Evolutionary conservation across 78 protist genomes (phyloP).

Genomic region (Emiliania huxleyi): DNA sequence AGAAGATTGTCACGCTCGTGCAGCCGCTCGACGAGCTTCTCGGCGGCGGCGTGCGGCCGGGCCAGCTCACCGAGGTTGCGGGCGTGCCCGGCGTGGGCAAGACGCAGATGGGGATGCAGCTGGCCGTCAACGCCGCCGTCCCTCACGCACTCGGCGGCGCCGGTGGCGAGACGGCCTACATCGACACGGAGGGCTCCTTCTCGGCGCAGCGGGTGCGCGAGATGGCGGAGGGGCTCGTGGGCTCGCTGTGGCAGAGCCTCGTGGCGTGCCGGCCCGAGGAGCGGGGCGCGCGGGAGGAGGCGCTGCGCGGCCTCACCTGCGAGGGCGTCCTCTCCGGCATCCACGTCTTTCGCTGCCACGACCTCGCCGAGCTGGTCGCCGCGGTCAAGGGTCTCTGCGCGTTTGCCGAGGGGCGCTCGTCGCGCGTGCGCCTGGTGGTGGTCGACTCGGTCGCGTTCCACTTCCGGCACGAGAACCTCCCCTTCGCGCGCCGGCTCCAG

Average conservation of each 20-base stretch:
- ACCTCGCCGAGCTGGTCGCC: constrained; percentile 34
- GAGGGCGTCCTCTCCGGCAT: neutral
- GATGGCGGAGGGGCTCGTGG: neutral
- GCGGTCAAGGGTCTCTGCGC: neutral
- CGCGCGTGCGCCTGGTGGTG: constrained; percentile 34
- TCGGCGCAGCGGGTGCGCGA: neutral
- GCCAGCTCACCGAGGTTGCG: constrained; percentile 44
- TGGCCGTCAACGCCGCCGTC: constrained; percentile 41
- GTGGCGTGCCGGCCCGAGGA: too few relatives aligned
- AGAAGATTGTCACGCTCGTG: neutral
- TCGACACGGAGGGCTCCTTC: constrained; percentile 57
- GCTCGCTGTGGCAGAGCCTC: neutral
- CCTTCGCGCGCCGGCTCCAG: neutral
- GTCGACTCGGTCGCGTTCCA: constrained; percentile 62
- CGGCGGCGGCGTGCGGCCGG: constrained; percentile 46
- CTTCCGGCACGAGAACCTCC: constrained; percentile 31
- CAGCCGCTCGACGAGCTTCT: constrained; percentile 37
- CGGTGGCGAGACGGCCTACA: constrained; percentile 47
- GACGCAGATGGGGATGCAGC: constrained; percentile 57
- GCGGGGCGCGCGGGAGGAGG: neutral
- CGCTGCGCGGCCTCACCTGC: neutral
- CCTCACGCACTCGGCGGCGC: constrained; percentile 32
- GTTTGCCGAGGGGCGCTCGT: neutral
- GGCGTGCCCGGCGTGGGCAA: constrained; percentile 67
- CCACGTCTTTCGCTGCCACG: constrained; percentile 25